phyloP scores from a whole-genome alignment of 2,329 filamentous ascomycete genomes.

The Kalaharituber pfeilii region DNA sequence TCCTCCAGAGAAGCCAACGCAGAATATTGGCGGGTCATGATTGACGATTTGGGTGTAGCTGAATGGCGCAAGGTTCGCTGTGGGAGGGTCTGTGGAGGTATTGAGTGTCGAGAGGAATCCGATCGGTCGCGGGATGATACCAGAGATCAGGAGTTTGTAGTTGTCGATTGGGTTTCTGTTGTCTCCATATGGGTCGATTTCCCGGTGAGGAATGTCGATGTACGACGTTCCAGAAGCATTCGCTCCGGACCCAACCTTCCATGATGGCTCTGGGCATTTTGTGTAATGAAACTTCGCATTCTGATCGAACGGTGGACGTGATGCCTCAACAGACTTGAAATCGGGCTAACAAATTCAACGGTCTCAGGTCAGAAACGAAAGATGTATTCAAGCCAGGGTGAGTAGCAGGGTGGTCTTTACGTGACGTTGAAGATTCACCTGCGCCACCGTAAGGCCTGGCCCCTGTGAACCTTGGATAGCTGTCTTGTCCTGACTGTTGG shows the following conservation, averaged over 20 bases:
- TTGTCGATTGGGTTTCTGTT: slow-evolving; percentile 53
- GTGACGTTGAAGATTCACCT: not conserved
- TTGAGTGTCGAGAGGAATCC: slow-evolving; percentile 43
- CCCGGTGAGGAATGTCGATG: slow-evolving; percentile 30
- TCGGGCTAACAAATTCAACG: slow-evolving; percentile 41
- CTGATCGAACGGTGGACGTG: slow-evolving; percentile 43
- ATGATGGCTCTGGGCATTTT: slow-evolving; percentile 46
- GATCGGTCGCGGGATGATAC: slow-evolving; percentile 58
- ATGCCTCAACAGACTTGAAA: slow-evolving; percentile 54
- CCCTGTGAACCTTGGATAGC: not conserved
- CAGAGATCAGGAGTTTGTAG: slow-evolving; percentile 82
- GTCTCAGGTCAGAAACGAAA: slow-evolving; percentile 25
- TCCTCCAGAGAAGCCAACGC: slow-evolving; percentile 40
- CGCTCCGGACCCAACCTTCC: slow-evolving; percentile 36
- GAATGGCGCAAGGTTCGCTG: slow-evolving; percentile 66
- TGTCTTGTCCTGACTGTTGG: not conserved
- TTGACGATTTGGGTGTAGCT: slow-evolving; percentile 70
- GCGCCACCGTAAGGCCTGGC: too few species aligned
- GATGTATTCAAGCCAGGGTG: not conserved
- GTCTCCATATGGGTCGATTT: slow-evolving; percentile 63
- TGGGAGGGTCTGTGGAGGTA: slow-evolving; percentile 36
- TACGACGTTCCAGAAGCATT: too few species aligned
- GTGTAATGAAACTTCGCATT: slow-evolving; percentile 37
- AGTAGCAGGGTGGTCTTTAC: not conserved
- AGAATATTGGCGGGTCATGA: slow-evolving; percentile 75